These are phyloP conservation scores for Lignosus rhinocerotis DNA, from an alignment of 1,284 basidiomycete species.

Conservation along the genomic window DNA sequence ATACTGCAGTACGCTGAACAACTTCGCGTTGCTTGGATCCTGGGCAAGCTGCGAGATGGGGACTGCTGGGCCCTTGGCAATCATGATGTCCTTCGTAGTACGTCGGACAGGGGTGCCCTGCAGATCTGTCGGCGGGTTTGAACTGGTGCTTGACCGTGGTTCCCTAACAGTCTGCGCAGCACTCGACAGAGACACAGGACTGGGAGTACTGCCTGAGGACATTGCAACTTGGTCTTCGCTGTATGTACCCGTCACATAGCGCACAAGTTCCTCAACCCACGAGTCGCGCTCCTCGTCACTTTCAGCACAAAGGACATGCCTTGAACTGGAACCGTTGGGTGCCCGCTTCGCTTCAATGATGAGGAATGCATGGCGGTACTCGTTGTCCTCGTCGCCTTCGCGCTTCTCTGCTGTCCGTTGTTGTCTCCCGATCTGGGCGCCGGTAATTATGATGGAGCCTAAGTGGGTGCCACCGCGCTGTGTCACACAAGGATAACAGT, in stretches of 20 bases:
- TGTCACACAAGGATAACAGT: slow-evolving; percentile 17
- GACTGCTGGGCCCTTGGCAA: slow-evolving; percentile 52
- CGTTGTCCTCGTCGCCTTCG: slow-evolving; percentile 79
- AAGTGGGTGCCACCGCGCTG: slow-evolving; percentile 89
- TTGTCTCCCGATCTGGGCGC: slow-evolving; percentile 84
- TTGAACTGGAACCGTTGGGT: slow-evolving; percentile 68
- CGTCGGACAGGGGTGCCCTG: slow-evolving; percentile 37
- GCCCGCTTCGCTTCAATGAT: slow-evolving; percentile 86
- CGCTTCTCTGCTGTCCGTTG: slow-evolving; percentile 48
- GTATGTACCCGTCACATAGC: slow-evolving; percentile 75
- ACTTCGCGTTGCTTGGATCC: slow-evolving; percentile 60
- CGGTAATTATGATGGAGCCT: slow-evolving; percentile 84
- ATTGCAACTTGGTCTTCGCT: slow-evolving; percentile 53
- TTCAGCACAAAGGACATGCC: slow-evolving; percentile 95
- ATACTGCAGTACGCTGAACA: slow-evolving; percentile 49
- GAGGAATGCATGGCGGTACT: slow-evolving; percentile 95
- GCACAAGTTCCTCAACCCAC: slow-evolving; percentile 94
- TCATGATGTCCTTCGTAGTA: slow-evolving; percentile 59
- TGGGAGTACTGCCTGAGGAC: slow-evolving; percentile 22
- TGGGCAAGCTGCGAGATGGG: slow-evolving; percentile 60
- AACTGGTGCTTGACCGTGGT: slow-evolving; percentile 64
- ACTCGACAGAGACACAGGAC: slow-evolving; percentile 30
- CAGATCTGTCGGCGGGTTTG: slow-evolving; percentile 39
- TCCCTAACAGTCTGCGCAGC: slow-evolving; percentile 10
- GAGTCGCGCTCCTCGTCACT: slow-evolving; percentile 90